phyloP scores from a whole-genome alignment of 2,329 filamentous ascomycete genomes.

The Neopestalotiopsis sp. region DNA sequence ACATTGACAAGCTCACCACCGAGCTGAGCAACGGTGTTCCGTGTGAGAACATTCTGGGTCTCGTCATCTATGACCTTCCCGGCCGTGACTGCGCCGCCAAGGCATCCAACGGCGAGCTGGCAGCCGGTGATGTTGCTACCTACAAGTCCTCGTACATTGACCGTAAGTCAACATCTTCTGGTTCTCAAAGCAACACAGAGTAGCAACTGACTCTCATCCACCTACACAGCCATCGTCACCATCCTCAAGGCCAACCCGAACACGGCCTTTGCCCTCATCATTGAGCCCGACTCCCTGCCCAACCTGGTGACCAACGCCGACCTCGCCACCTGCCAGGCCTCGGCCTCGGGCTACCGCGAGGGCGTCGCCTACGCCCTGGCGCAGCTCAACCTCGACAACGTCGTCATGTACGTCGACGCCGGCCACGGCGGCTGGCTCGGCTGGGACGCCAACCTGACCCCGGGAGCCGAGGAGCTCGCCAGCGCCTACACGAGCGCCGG shows the following conservation, averaged over 20 bases:
- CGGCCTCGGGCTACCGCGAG: constrained; percentile 53
- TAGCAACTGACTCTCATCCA: background rate
- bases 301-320: constrained; percentile 64
- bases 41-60: constrained; percentile 44
- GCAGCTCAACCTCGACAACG: constrained; percentile 60
- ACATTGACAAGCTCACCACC: constrained; percentile 52
- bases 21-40: constrained; percentile 52
- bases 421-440: constrained; percentile 66
- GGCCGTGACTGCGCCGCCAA: constrained; percentile 64
- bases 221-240: constrained; percentile 41
- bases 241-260: constrained; percentile 52
- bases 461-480: constrained; percentile 54
- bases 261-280: constrained; percentile 49
- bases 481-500: constrained; percentile 57
- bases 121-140: constrained; percentile 52
- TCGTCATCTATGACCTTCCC: constrained; percentile 64
- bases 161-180: constrained; percentile 29
- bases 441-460: constrained; percentile 59
- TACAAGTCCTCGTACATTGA: constrained; percentile 62
- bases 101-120: constrained; percentile 64
- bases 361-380: constrained; percentile 58
- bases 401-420: constrained; percentile 64
- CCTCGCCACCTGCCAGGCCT: constrained; percentile 53
- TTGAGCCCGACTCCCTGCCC: constrained; percentile 63
- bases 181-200: too few relatives aligned